Conservation (phyloP, 2,329 filamentous ascomycete species). For the Fusarium globosum region DNA sequence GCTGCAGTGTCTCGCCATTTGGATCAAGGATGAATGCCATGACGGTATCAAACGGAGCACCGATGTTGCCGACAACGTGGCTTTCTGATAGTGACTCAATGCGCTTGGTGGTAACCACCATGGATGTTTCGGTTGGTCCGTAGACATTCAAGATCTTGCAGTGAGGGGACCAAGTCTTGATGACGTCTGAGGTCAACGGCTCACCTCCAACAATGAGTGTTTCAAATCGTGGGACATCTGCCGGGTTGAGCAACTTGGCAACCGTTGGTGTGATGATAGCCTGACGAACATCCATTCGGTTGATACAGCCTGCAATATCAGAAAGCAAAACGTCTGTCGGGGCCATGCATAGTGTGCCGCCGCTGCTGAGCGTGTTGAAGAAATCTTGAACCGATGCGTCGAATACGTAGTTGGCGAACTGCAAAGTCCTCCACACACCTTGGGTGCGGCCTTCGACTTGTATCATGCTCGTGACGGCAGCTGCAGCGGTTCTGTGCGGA, state of each 20-base stretch:
- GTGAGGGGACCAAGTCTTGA: background rate
- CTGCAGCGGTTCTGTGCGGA: background rate
- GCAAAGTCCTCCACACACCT: background rate
- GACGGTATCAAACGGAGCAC: background rate
- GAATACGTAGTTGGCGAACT: conserved; percentile 4
- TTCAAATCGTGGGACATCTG: background rate
- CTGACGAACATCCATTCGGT: background rate
- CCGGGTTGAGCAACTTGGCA: background rate
- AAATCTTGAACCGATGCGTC: background rate
- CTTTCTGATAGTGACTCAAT: background rate
- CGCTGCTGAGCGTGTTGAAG: background rate
- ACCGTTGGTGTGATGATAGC: conserved; percentile 3
- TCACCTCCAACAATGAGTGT: background rate
- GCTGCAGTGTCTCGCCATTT: background rate
- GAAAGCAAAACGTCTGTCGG: background rate
- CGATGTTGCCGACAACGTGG: background rate
- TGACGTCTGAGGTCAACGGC: background rate
- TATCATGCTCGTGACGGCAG: background rate
- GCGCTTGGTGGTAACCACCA: background rate
- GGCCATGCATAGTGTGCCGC: background rate
- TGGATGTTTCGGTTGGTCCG: background rate
- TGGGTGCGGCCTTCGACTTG: background rate
- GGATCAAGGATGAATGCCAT: background rate
- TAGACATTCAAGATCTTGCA: background rate
- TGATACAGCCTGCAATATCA: background rate